Percentiles rank a stretch among this genome's conserved stretches.
Conservation (phyloP, 768 basidiomycete species). For the Leccinum olivaceopallidum region DNA sequence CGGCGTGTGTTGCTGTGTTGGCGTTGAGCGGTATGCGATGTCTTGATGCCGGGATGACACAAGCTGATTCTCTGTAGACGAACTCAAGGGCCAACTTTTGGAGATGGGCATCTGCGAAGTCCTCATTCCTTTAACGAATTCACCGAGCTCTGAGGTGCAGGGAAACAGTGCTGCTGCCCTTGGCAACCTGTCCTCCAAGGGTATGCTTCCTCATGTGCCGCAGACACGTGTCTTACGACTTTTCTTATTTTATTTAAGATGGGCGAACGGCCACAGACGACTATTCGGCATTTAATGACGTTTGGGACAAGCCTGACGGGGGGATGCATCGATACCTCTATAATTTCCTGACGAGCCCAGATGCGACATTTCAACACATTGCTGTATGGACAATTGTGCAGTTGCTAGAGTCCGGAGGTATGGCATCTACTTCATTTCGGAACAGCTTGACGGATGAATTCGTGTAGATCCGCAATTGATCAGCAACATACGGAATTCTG, state of each 20-base stretch:
- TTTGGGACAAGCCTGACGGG: conserved; percentile 97
- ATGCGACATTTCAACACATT: conserved; percentile 99
- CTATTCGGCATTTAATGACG: conserved; percentile 95
- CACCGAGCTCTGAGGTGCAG: conserved; percentile 95
- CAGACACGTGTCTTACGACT: neutral
- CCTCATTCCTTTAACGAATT: conserved; percentile 94
- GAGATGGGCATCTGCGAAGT: conserved; percentile 99
- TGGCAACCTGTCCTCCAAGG: conserved; percentile 96
- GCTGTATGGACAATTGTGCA: conserved; percentile 99
- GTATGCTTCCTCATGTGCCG: conserved; percentile 38
- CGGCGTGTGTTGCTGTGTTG: conserved; percentile 95
- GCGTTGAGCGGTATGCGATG: conserved; percentile 81
- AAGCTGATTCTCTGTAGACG: conserved; percentile 56
- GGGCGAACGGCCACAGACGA: conserved; percentile 78
- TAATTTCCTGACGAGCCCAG: conserved; percentile 89
- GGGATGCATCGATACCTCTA: conserved; percentile 95
- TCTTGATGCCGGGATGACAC: neutral
- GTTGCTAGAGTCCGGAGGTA: conserved; percentile 92
- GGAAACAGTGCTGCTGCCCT: conserved; percentile 98
- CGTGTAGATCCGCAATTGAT: conserved; percentile 79
- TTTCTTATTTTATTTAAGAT: conserved; percentile 43
- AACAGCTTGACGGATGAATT: neutral
- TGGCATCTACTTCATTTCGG: conserved; percentile 11
- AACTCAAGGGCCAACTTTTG: conserved; percentile 92
- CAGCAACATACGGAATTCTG: conserved; percentile 86